Conservation (phyloP, 768 basidiomycete species). For the Candolleomyces efflorescens region DNA sequence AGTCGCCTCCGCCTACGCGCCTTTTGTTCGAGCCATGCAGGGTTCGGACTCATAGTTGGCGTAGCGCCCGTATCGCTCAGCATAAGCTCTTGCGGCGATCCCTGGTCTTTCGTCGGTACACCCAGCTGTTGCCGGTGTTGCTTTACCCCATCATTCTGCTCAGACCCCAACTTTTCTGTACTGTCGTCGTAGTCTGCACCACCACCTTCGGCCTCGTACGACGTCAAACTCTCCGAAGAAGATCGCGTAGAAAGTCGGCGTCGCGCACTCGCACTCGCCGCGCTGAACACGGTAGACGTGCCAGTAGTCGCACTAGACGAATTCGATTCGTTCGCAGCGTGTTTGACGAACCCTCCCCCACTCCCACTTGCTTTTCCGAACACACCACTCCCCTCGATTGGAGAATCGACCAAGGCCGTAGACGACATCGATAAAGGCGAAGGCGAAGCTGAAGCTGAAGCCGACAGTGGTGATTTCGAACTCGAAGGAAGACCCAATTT, state of each 20-base stretch:
- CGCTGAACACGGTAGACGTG: no score
- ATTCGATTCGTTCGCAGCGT: constrained; percentile 20
- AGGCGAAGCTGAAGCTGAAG: constrained; percentile 14
- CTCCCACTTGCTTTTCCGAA: neutral
- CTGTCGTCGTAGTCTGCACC: neutral
- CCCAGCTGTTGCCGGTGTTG: constrained; percentile 12
- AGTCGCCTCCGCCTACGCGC: constrained; percentile 10
- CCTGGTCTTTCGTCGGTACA: neutral
- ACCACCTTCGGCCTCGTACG: no score
- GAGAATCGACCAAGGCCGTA: neutral
- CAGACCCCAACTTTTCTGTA: neutral
- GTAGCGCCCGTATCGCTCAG: constrained; percentile 48
- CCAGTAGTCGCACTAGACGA: constrained; percentile 25
- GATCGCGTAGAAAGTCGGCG: no score
- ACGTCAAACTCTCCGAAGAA: neutral
- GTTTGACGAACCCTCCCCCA: neutral
- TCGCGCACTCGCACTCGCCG: no score
- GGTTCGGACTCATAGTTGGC: constrained; percentile 46
- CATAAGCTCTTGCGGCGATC: constrained; percentile 30
- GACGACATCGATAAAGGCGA: constrained; percentile 1
- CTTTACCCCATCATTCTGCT: constrained; percentile 6
- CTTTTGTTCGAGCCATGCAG: constrained; percentile 33
- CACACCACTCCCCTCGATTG: neutral
- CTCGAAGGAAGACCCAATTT: neutral
- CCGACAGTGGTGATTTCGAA: constrained; percentile 1